A percentile compares a stretch with the other conserved stretches of the same genome.
phyloP scores from a whole-genome alignment of 257 asterid genomes.

The Solanum sejunctum region DNA sequence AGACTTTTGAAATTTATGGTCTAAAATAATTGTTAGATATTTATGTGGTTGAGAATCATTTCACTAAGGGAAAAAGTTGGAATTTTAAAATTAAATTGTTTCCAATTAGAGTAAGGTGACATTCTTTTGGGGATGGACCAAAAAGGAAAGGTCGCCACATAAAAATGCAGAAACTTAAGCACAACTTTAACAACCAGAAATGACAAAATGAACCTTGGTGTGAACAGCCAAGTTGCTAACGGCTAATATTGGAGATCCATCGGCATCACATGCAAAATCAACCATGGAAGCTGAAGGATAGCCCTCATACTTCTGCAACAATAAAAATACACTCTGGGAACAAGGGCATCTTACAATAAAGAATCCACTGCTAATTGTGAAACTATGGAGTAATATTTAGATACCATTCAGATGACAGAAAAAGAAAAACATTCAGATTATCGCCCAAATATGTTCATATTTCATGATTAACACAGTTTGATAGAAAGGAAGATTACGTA shows the following conservation, averaged over 20 bases:
- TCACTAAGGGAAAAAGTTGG: too few relatives aligned
- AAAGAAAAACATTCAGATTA: background rate
- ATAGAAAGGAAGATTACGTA: background rate
- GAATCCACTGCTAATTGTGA: background rate
- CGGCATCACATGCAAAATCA: slow-evolving; percentile 90
- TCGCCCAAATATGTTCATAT: background rate
- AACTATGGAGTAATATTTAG: background rate
- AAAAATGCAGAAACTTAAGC: background rate
- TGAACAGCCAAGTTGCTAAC: slow-evolving; percentile 85
- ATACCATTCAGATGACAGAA: background rate
- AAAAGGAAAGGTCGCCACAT: too few relatives aligned
- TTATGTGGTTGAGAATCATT: too few relatives aligned
- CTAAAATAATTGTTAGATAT: too few relatives aligned
- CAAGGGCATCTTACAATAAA: background rate
- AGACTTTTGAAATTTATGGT: too few relatives aligned
- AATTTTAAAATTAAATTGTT: too few relatives aligned
- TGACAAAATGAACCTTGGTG: slow-evolving; percentile 43
- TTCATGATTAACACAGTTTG: background rate
- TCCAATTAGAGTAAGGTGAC: too few relatives aligned
- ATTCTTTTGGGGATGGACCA: too few relatives aligned
- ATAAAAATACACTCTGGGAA: background rate
- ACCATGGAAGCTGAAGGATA: slow-evolving; percentile 95
- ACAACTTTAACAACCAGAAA: background rate
- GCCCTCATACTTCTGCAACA: slow-evolving; percentile 67
- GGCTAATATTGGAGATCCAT: slow-evolving; percentile 80